These are phyloP conservation scores for Rhizophagus clarus DNA, from an alignment of 192 early-diverging fungal species.

Conservation along the genomic window DNA sequence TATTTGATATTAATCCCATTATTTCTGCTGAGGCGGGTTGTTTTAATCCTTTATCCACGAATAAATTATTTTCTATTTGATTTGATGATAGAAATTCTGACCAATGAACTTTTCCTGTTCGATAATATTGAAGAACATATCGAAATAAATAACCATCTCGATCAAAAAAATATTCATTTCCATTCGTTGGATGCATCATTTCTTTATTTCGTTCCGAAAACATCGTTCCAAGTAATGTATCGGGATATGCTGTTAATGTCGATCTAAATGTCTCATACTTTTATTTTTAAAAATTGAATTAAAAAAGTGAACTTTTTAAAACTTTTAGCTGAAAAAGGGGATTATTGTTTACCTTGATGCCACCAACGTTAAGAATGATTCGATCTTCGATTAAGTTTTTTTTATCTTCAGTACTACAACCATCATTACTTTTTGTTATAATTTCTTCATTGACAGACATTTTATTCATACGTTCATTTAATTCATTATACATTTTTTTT, in stretches of 20 bases:
- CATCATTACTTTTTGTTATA: not conserved
- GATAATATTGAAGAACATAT: slow-evolving; percentile 27
- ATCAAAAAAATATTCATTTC: slow-evolving; percentile 31
- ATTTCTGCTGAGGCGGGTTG: not conserved
- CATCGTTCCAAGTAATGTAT: slow-evolving; percentile 26
- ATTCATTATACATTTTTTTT: not conserved
- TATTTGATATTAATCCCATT: not conserved
- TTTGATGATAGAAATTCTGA: not conserved
- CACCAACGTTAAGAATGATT: slow-evolving; percentile 22
- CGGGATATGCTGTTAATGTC: slow-evolving; percentile 19
- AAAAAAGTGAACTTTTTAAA: not conserved
- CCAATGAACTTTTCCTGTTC: slow-evolving; percentile 21
- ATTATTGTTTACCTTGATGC: not conserved
- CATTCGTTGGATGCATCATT: slow-evolving; percentile 14
- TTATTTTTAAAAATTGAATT: not conserved
- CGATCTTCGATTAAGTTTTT: not conserved
- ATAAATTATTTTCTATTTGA: not conserved
- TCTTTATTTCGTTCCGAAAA: slow-evolving; percentile 22
- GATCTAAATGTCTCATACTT: slow-evolving; percentile 18
- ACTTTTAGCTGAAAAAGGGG: too few relatives aligned
- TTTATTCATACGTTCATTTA: not conserved
- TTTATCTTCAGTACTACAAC: not conserved
- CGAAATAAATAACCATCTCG: slow-evolving; percentile 26
- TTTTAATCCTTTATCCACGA: not conserved
- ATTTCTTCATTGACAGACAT: not conserved